Base-by-base conservation (phyloP, 2,329 filamentous ascomycete species). In the Aspergillus fischeri region DNA sequence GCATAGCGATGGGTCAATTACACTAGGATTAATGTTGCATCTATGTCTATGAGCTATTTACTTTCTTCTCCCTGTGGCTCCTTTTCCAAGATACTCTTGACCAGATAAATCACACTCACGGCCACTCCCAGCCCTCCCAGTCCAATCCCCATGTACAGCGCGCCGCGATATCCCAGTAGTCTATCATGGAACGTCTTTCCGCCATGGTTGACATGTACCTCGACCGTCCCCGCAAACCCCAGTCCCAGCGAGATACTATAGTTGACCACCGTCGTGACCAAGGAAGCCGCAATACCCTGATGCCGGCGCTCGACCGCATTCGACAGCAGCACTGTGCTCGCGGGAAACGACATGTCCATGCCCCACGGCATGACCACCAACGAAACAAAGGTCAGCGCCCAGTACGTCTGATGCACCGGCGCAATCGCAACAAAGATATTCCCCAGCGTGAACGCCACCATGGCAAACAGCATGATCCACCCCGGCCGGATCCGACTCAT, bases 201-300 rank as follows among this genome's bases (percentile, higher is more conserved):
- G n/a, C 55, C 54, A 32, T 51, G 51, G 42, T 59, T 60, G 41
- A 60, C 29, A n/a, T 60, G 32, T 3, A 38, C 9, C 44, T 63
- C 62, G 3, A 63, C 51, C 1, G 60, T 60, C 2, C 58, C 60
- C 2, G 60, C 58, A 38, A 64, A 61, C 3, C 62, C 60, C 29
- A 64, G 49, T 3, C 60, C 62, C 3, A 64, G 45, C 11, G 57
- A 61, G 8, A 63, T 62, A 41, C 35, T 51, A 25, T 63, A 64
- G 53, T 51, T 51, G 2, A 62, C 58, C 20, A 61, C 52, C 2
- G 62, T 64, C 24, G 27, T 57, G 41, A 64, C 48, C 53, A 63
- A 14, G 44, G 41, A 50, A 5, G 57, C 38, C 2, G 38, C 57
- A 28, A 61, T 52, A 11, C 61, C 61, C 49, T 63, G 61, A 32